Conservation (phyloP, 169 alveolate species). For the Ophryocystis elektroscirrha region DNA sequence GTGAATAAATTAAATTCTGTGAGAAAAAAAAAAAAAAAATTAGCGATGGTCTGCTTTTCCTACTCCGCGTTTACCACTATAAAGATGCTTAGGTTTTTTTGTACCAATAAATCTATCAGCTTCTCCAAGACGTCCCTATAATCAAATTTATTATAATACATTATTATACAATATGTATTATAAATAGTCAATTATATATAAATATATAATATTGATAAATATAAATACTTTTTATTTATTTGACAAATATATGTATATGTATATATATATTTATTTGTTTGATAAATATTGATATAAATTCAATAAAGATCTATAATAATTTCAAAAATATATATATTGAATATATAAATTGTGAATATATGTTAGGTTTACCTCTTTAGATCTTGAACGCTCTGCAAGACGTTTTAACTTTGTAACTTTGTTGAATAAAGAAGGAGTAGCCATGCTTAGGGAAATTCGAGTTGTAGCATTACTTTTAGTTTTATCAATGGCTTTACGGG, state of each 20-base stretch:
- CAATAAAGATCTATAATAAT: not conserved
- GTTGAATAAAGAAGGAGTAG: too few species aligned
- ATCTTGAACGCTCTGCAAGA: too few species aligned
- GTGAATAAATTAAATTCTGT: too few species aligned
- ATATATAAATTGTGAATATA: too few species aligned
- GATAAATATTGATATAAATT: slow-evolving; percentile 4
- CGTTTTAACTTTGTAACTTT: too few species aligned
- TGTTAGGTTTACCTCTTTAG: too few species aligned
- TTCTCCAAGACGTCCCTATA: slow-evolving; percentile 40
- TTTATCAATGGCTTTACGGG: too few species aligned
- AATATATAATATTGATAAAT: slow-evolving; percentile 8
- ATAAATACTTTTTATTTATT: slow-evolving; percentile 8
- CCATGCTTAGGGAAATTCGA: too few species aligned
- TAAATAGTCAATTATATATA: not conserved
- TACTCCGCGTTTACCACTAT: slow-evolving; percentile 62
- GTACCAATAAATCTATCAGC: slow-evolving; percentile 60
- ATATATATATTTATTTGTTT: not conserved
- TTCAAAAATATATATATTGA: too few species aligned
- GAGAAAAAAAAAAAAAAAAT: not conserved
- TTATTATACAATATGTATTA: not conserved
- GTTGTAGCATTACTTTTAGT: too few species aligned
- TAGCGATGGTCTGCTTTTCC: slow-evolving; percentile 22
- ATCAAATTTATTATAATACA: not conserved
- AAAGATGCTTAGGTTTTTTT: slow-evolving; percentile 72
- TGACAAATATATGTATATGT: slow-evolving; percentile 15